These are phyloP conservation scores for Oryza rufipogon DNA, from an alignment of 176 grass and related monocot species.

Conservation along the genomic window DNA sequence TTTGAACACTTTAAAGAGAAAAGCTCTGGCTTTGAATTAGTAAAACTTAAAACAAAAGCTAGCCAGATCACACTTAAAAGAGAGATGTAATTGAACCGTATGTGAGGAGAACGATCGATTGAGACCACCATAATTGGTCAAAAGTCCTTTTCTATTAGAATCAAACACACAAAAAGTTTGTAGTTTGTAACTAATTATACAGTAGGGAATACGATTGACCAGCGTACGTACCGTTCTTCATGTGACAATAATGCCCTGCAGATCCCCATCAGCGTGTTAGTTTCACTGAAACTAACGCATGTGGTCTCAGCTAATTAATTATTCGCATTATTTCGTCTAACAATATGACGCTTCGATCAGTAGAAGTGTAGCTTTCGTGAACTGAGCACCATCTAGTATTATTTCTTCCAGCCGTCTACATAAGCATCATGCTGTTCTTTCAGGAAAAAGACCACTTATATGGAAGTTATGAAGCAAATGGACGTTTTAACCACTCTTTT, in stretches of 20 bases:
- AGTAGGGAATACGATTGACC: conserved; percentile 3
- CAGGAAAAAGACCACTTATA: conserved; percentile 40
- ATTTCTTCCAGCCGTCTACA: conserved; percentile 38
- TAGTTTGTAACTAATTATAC: background rate
- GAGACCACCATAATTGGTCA: conserved; percentile 14
- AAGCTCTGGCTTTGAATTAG: background rate
- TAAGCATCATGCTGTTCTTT: conserved; percentile 32
- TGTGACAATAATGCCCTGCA: conserved; percentile 21
- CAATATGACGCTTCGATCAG: conserved; percentile 22
- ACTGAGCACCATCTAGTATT: conserved; percentile 38
- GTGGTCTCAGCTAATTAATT: background rate
- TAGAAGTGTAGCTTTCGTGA: conserved; percentile 42
- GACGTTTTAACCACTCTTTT: conserved; percentile 51
- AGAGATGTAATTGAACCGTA: background rate
- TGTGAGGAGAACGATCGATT: background rate
- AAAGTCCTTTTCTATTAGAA: conserved; percentile 27
- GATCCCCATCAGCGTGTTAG: conserved; percentile 8
- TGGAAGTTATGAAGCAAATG: conserved; percentile 4
- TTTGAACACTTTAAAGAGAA: background rate
- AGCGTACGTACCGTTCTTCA: conserved; percentile 5
- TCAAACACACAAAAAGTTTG: background rate
- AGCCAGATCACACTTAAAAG: background rate
- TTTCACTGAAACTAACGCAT: conserved; percentile 31
- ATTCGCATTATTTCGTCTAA: background rate
- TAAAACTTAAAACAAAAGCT: background rate